Percentiles rank a stretch among this genome's conserved stretches.
These are phyloP conservation scores for Coniochaeta sp. DNA, from an alignment of 2,329 filamentous ascomycete genomes.

Conservation along the genomic window DNA sequence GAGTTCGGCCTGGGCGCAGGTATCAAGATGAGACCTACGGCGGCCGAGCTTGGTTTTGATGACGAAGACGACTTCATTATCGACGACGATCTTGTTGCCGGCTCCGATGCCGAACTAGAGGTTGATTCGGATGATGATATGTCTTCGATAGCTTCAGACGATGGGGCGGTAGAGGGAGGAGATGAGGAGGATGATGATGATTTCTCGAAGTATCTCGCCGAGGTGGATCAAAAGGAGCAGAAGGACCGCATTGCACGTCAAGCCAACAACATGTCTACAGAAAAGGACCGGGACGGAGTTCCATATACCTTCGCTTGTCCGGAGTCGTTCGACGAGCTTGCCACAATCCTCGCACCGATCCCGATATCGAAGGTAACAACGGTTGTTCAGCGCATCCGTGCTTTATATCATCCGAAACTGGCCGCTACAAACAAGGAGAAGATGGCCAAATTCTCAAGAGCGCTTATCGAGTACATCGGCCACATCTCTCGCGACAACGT, in stretches of 20 bases:
- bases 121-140: slow-evolving; percentile 37
- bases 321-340: slow-evolving; percentile 65
- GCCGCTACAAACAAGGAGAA: slow-evolving; percentile 78
- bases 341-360: slow-evolving; percentile 57
- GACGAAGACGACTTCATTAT: slow-evolving; percentile 93
- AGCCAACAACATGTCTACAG: not conserved
- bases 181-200: slow-evolving; percentile 49
- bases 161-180: slow-evolving; percentile 26
- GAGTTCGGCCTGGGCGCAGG: slow-evolving; percentile 54
- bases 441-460: slow-evolving; percentile 58
- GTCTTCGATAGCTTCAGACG: slow-evolving; percentile 18
- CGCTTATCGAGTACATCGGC: slow-evolving; percentile 56
- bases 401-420: slow-evolving; percentile 85
- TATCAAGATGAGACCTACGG: slow-evolving; percentile 48
- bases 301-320: slow-evolving; percentile 86
- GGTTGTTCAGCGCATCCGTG: slow-evolving; percentile 81
- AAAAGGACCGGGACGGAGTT: slow-evolving; percentile 45
- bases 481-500: slow-evolving; percentile 40
- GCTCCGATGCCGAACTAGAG: slow-evolving; percentile 66
- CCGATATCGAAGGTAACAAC: slow-evolving; percentile 60
- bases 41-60: slow-evolving; percentile 64
- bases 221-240: slow-evolving; percentile 38
- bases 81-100: slow-evolving; percentile 81
- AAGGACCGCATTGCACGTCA: slow-evolving; percentile 15
- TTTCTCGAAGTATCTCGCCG: slow-evolving; percentile 61